A percentile compares a stretch with the other conserved stretches of the same genome.
phyloP scores from a whole-genome alignment of 2,329 filamentous ascomycete genomes.

The Talaromyces verruculosus region DNA sequence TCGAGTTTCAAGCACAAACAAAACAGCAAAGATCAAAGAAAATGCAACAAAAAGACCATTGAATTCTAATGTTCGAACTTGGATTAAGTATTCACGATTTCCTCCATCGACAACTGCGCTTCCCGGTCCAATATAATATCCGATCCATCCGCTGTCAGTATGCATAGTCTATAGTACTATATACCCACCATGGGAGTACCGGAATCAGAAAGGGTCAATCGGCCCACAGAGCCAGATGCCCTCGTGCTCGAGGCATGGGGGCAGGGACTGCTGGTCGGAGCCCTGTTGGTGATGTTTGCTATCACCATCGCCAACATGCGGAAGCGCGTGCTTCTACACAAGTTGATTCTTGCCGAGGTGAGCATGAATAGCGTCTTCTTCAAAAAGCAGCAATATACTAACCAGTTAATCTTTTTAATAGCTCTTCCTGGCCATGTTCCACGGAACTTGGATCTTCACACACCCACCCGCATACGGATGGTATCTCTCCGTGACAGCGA shows the following conservation, averaged over 20 bases:
- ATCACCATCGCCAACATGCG: constrained; percentile 55
- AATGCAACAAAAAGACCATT: not conserved
- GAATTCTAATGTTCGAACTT: not conserved
- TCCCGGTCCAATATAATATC: not conserved
- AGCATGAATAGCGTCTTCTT: not conserved
- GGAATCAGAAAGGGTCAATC: constrained; percentile 3
- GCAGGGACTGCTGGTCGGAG: constrained; percentile 52
- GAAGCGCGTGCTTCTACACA: constrained; percentile 49
- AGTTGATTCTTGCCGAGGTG: constrained; percentile 53
- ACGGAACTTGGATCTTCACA: constrained; percentile 62
- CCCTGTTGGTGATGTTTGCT: constrained; percentile 50
- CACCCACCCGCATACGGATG: constrained; percentile 59
- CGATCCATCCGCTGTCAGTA: not conserved
- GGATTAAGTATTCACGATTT: not conserved
- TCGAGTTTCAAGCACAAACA: not conserved
- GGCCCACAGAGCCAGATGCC: constrained; percentile 33
- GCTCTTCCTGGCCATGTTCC: constrained; percentile 57
- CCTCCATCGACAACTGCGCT: not conserved
- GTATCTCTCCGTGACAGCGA: constrained; percentile 60
- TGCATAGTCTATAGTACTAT: not conserved
- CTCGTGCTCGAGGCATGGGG: constrained; percentile 50
- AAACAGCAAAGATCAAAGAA: not conserved
- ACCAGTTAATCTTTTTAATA: constrained; percentile 25
- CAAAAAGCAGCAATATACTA: not conserved
- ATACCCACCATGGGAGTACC: constrained; percentile 10